Percentiles rank a stretch among this genome's conserved stretches.
These are phyloP conservation scores for Musa acuminata DNA, from an alignment of 176 grass and related monocot genomes.

Conservation along the genomic window DNA sequence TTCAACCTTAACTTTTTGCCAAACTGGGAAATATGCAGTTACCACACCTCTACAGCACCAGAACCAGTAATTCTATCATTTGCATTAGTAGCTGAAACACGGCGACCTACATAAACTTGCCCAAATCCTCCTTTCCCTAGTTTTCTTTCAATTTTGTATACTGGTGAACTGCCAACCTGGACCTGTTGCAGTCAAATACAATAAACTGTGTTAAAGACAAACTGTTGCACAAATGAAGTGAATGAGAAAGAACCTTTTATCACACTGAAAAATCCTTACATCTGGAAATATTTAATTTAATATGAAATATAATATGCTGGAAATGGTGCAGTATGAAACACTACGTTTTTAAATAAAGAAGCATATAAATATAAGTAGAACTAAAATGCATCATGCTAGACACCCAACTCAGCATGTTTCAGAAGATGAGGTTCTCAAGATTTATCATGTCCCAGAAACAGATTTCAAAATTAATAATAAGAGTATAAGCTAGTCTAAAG, in stretches of 20 bases:
- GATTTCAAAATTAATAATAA: too few species aligned
- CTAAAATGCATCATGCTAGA: too few species aligned
- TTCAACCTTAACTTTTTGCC: background rate
- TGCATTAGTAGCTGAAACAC: slow-evolving; percentile 29
- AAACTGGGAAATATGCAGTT: background rate
- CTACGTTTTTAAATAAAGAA: too few species aligned
- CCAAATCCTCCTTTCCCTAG: slow-evolving; percentile 99
- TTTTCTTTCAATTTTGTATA: slow-evolving; percentile 70
- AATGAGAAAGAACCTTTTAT: background rate
- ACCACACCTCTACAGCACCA: slow-evolving; percentile 60
- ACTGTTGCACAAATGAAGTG: background rate
- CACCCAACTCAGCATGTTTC: too few species aligned
- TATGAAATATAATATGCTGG: background rate
- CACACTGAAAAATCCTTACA: too few species aligned
- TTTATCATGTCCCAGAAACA: too few species aligned
- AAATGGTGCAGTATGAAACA: too few species aligned
- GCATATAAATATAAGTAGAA: too few species aligned
- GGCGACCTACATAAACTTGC: slow-evolving; percentile 91
- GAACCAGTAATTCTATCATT: slow-evolving; percentile 33
- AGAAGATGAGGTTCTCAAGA: too few species aligned
- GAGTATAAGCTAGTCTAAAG: too few species aligned
- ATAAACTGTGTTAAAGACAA: background rate
- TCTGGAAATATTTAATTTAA: background rate
- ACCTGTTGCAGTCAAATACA: slow-evolving; percentile 39
- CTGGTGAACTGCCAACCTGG: slow-evolving; percentile 77